A percentile compares a stretch with the other conserved stretches of the same genome.
Evolutionary conservation across 2,329 filamentous ascomycete genomes (phyloP).

Genomic region (Mycosphaerelloides madeirae): DNA sequence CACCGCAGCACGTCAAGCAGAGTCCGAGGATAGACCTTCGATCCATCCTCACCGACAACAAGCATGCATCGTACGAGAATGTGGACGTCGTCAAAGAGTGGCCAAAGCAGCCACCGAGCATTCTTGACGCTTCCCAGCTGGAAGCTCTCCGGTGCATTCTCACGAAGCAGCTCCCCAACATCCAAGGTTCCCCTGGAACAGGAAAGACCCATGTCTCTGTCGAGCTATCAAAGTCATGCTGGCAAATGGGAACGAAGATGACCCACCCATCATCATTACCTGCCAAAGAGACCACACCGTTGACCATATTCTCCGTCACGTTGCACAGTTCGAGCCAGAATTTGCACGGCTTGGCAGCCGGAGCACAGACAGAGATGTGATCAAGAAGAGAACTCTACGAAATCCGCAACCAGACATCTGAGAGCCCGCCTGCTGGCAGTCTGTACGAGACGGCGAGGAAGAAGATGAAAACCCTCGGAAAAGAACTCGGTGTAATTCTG

Average conservation of each 20-base stretch:
- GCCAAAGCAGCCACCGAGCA: slow-evolving; percentile 44
- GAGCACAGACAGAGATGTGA: slow-evolving; percentile 57
- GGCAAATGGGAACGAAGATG: slow-evolving; percentile 50
- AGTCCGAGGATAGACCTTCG: slow-evolving; percentile 50
- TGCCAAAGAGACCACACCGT: slow-evolving; percentile 90
- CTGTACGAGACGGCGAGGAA: slow-evolving; percentile 36
- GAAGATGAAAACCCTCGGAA: slow-evolving; percentile 42
- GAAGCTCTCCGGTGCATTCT: slow-evolving; percentile 65
- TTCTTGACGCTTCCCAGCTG: slow-evolving; percentile 67
- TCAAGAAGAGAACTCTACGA: slow-evolving; percentile 65
- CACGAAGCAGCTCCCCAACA: slow-evolving; percentile 65
- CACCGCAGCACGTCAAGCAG: slow-evolving; percentile 51
- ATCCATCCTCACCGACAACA: slow-evolving; percentile 24
- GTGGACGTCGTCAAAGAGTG: slow-evolving; percentile 54
- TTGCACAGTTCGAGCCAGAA: slow-evolving; percentile 57
- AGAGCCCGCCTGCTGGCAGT: slow-evolving; percentile 38
- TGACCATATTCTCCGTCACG: slow-evolving; percentile 69
- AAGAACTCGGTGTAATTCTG: slow-evolving; percentile 40
- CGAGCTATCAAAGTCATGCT: slow-evolving; percentile 63
- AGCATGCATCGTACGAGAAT: slow-evolving; percentile 38
- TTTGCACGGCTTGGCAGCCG: slow-evolving; percentile 66
- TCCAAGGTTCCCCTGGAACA: slow-evolving; percentile 74
- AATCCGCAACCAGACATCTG: slow-evolving; percentile 42
- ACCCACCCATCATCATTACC: slow-evolving; percentile 69
- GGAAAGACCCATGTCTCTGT: slow-evolving; percentile 82